A percentile compares a stretch with the other conserved stretches of the same genome.
These are phyloP conservation scores for Esteya vermicola DNA, from an alignment of 2,329 filamentous ascomycete genomes.

Conservation along the genomic window DNA sequence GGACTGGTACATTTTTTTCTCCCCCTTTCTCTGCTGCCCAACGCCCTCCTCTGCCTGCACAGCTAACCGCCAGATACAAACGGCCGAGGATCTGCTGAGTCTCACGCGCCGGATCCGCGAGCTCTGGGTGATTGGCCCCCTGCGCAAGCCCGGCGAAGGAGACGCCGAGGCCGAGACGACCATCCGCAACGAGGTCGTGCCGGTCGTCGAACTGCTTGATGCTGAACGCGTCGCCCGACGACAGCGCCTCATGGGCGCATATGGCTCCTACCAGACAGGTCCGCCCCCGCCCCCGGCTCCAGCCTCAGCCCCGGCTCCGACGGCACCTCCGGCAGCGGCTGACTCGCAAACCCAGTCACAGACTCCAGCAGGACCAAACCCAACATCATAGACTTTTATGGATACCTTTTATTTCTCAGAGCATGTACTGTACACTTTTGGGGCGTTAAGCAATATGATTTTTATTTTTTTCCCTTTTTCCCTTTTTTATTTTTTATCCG, in stretches of 20 bases:
- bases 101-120: slow-evolving; percentile 34
- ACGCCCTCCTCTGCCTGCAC: neutral
- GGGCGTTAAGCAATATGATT: too few species aligned
- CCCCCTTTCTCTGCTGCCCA: neutral
- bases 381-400: too few species aligned
- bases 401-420: too few species aligned
- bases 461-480: neutral
- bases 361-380: neutral
- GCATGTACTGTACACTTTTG: too few species aligned
- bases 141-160: slow-evolving; percentile 27
- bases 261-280: slow-evolving; percentile 13
- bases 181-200: slow-evolving; percentile 21
- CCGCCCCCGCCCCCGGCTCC: slow-evolving; percentile 2
- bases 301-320: neutral
- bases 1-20: slow-evolving; percentile 17
- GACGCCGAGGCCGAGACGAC: slow-evolving; percentile 20
- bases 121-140: slow-evolving; percentile 33
- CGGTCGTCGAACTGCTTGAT: slow-evolving; percentile 20
- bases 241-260: slow-evolving; percentile 10
- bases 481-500: neutral
- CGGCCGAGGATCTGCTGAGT: slow-evolving; percentile 27
- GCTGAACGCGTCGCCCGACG: slow-evolving; percentile 15
- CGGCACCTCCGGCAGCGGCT: neutral
- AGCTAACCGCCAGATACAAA: slow-evolving; percentile 19
- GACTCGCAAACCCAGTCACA: too few species aligned